A percentile compares a stretch with the other conserved stretches of the same genome.
phyloP scores from a whole-genome alignment of 2,329 filamentous ascomycete species.

The Claviceps monticola region DNA sequence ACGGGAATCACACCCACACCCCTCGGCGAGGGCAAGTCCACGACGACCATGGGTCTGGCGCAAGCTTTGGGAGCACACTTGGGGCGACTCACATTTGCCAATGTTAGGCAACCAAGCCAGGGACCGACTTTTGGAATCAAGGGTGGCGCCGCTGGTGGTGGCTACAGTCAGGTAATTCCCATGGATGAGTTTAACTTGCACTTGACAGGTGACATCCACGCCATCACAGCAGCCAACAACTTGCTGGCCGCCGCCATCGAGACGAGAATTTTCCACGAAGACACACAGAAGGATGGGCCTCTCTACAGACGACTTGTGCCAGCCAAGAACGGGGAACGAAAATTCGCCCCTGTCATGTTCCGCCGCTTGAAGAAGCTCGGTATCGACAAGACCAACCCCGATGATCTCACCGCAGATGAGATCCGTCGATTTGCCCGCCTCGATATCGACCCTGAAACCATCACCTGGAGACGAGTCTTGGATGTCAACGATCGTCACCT shows the following conservation, averaged over 20 bases:
- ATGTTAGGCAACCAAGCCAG: slow-evolving; percentile 92
- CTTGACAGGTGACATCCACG: slow-evolving; percentile 93
- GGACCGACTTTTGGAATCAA: slow-evolving; percentile 98
- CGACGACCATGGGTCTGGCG: slow-evolving; percentile 88
- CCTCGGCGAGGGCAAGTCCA: slow-evolving; percentile 94
- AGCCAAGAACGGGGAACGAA: slow-evolving; percentile 74
- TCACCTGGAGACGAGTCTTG: slow-evolving; percentile 90
- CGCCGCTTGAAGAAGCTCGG: slow-evolving; percentile 88
- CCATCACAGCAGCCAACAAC: slow-evolving; percentile 94
- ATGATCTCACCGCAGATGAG: slow-evolving; percentile 83
- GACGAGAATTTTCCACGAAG: slow-evolving; percentile 96
- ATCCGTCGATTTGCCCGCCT: slow-evolving; percentile 78
- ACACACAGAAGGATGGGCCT: slow-evolving; percentile 79
- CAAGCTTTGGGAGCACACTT: slow-evolving; percentile 87
- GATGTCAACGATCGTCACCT: slow-evolving; percentile 96
- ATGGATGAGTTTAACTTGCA: slow-evolving; percentile 99
- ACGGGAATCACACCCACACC: slow-evolving; percentile 95
- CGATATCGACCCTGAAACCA: slow-evolving; percentile 92
- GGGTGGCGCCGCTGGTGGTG: slow-evolving; percentile 89
- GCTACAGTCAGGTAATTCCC: slow-evolving; percentile 97
- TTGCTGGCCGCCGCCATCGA: slow-evolving; percentile 91
- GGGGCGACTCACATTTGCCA: slow-evolving; percentile 80
- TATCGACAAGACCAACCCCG: slow-evolving; percentile 86
- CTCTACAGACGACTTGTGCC: slow-evolving; percentile 83
- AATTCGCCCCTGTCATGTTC: slow-evolving; percentile 84